These are phyloP conservation scores for Zygoascus flipseniorum DNA, from an alignment of 805 yeast species.

Conservation along the genomic window DNA sequence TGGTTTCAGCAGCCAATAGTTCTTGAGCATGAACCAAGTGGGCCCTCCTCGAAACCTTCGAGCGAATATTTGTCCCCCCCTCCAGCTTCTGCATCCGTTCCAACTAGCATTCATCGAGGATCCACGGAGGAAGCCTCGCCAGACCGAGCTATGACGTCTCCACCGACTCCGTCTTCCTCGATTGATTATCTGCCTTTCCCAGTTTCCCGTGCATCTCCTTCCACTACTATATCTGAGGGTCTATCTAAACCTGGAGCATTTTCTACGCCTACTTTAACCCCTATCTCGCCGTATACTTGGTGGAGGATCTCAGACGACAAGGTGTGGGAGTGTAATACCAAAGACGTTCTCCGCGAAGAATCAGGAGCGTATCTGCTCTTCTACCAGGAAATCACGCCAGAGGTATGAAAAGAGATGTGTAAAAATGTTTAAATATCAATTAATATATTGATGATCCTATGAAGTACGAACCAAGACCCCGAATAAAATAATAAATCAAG, in stretches of 20 bases:
- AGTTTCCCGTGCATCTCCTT: slow-evolving; percentile 11
- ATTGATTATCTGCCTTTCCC: slow-evolving; percentile 11
- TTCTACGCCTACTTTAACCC: slow-evolving; percentile 34
- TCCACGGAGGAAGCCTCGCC: not conserved
- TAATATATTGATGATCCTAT: slow-evolving; percentile 2
- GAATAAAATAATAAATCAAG: slow-evolving; percentile 1
- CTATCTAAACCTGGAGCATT: not conserved
- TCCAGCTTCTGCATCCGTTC: not conserved
- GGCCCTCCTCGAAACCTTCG: not conserved
- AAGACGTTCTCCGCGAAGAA: slow-evolving; percentile 57
- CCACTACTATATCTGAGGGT: slow-evolving; percentile 1
- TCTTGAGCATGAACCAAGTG: not conserved
- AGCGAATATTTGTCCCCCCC: not conserved
- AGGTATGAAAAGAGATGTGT: not conserved
- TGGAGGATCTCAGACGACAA: slow-evolving; percentile 83
- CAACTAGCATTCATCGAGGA: not conserved
- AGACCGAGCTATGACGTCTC: not conserved
- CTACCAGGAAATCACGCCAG: slow-evolving; percentile 44
- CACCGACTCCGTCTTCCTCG: not conserved
- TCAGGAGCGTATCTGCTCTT: slow-evolving; percentile 79
- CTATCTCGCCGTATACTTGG: slow-evolving; percentile 27
- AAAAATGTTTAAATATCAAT: slow-evolving; percentile 2
- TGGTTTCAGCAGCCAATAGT: slow-evolving; percentile 1
- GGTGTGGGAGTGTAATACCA: slow-evolving; percentile 50
- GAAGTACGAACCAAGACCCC: not conserved